Conservation (phyloP, 345 rosid genomes). For the Geranium rotundifolium region DNA sequence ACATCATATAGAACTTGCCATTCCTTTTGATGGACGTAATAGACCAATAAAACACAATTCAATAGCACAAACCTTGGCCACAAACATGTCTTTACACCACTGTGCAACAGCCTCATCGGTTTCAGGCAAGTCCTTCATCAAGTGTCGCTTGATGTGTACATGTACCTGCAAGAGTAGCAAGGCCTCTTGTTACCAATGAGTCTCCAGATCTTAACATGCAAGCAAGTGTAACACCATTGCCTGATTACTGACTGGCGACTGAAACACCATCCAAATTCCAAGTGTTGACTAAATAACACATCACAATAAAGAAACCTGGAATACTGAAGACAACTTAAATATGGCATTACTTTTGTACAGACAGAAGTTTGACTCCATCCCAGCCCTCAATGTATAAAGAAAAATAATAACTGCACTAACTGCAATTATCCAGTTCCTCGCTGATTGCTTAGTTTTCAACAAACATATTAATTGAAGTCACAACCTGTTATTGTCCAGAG, state of each 20-base stretch:
- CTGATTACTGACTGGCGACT: neutral
- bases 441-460: neutral
- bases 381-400: neutral
- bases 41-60: neutral
- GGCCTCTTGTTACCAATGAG: neutral
- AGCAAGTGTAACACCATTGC: neutral
- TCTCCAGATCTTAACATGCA: neutral
- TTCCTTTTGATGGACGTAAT: neutral
- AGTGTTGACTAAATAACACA: neutral
- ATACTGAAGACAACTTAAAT: neutral
- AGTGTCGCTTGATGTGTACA: slow-evolving; percentile 60
- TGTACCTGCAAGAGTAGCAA: slow-evolving; percentile 48
- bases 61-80: slow-evolving; percentile 49
- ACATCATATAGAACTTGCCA: neutral
- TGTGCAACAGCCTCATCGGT: slow-evolving; percentile 77
- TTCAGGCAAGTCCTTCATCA: slow-evolving; percentile 82
- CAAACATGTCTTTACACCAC: slow-evolving; percentile 88
- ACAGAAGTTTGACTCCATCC: neutral
- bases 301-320: neutral
- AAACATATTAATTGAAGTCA: neutral
- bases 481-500: no score
- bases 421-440: neutral
- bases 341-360: neutral
- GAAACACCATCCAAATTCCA: no score
- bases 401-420: no score